Conservation (phyloP, 140 eudicot genomes). For the Ambrosia hybrid region DNA sequence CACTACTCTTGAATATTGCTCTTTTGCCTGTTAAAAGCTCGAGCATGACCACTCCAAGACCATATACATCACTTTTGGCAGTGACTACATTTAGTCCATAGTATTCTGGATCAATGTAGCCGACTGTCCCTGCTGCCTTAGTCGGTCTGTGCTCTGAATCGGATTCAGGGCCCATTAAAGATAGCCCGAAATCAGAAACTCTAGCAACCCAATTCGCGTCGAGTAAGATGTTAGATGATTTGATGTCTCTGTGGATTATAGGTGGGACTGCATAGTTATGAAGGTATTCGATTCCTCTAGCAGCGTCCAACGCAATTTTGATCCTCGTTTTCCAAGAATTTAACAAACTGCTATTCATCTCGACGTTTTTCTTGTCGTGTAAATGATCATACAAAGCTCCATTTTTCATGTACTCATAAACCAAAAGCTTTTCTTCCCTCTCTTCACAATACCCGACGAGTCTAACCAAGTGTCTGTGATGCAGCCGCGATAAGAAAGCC, state of each 20-base stretch:
- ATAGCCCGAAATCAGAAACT: constrained; percentile 96
- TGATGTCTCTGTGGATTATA: constrained; percentile 90
- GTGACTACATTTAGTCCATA: constrained; percentile 86
- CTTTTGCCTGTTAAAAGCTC: constrained; percentile 89
- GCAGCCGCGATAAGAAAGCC: constrained; percentile 86
- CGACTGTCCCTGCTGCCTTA: constrained; percentile 94
- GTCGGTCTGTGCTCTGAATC: constrained; percentile 58
- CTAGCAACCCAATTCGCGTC: constrained; percentile 88
- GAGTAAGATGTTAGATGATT: constrained; percentile 88
- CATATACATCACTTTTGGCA: constrained; percentile 95
- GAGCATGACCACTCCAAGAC: constrained; percentile 84
- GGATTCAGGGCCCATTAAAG: constrained; percentile 72
- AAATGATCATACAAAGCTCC: constrained; percentile 95
- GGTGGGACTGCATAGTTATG: constrained; percentile 97
- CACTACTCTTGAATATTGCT: constrained; percentile 70
- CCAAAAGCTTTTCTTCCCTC: constrained; percentile 79
- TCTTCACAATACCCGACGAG: constrained; percentile 96
- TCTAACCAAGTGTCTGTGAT: constrained; percentile 91
- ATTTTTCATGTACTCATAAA: constrained; percentile 91
- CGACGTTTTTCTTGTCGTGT: constrained; percentile 69
- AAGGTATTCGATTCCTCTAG: constrained; percentile 94
- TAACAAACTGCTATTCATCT: constrained; percentile 50
- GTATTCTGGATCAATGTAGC: constrained; percentile 97
- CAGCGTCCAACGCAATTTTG: constrained; percentile 80
- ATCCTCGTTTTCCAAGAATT: constrained; percentile 96